Evolutionary conservation across 2,329 filamentous ascomycete genomes (phyloP).

Genomic region (Alternaria ethzedia): DNA sequence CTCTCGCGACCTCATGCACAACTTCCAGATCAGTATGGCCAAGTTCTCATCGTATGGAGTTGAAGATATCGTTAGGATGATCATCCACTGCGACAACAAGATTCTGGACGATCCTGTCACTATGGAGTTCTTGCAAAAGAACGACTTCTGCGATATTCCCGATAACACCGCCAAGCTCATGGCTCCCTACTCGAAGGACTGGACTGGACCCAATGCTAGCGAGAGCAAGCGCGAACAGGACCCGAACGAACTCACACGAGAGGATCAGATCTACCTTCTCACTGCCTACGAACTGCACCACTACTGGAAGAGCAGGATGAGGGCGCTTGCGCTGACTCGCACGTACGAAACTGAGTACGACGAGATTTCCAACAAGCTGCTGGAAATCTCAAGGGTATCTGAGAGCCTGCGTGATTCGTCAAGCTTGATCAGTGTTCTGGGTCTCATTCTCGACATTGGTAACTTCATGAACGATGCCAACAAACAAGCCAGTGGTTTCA

Average conservation of each 20-base stretch:
- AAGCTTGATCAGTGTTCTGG: constrained; percentile 92
- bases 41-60: constrained; percentile 87
- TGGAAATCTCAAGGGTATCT: constrained; percentile 83
- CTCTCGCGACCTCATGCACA: constrained; percentile 72
- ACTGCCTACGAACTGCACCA: constrained; percentile 95
- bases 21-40: constrained; percentile 76
- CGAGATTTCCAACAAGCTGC: constrained; percentile 83
- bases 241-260: constrained; percentile 83
- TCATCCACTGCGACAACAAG: constrained; percentile 92
- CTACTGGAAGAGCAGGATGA: constrained; percentile 98
- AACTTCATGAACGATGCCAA: constrained; percentile 99
- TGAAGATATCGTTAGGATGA: constrained; percentile 87
- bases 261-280: constrained; percentile 93
- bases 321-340: constrained; percentile 82
- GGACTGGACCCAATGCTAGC: constrained; percentile 85
- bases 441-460: constrained; percentile 94
- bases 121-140: constrained; percentile 94
- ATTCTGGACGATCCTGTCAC: constrained; percentile 88
- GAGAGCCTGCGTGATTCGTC: constrained; percentile 91
- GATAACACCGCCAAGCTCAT: constrained; percentile 90
- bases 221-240: constrained; percentile 83
- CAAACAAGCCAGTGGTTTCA: constrained; percentile 98
- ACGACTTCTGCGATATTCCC: constrained; percentile 89
- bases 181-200: constrained; percentile 95
- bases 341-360: constrained; percentile 90